These are phyloP conservation scores for Schizosaccharomyces versatilis DNA, from an alignment of 1,139 yeast species.

Conservation along the genomic window DNA sequence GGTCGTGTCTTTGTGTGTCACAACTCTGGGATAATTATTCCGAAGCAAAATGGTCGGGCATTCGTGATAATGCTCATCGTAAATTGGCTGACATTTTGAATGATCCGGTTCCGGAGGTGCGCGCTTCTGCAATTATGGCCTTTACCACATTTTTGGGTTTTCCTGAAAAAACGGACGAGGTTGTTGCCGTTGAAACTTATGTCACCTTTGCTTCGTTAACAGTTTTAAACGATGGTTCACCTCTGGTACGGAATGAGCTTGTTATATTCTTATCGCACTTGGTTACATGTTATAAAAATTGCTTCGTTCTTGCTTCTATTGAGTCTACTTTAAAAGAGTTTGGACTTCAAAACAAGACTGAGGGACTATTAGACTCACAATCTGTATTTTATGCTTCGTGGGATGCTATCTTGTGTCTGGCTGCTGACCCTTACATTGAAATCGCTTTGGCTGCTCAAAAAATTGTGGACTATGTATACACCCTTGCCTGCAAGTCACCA, in stretches of 20 bases:
- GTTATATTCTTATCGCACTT: slow-evolving; percentile 56
- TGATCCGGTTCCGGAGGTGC: slow-evolving; percentile 88
- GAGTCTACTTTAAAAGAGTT: slow-evolving; percentile 69
- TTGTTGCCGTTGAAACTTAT: slow-evolving; percentile 20
- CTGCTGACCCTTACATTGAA: slow-evolving; percentile 79
- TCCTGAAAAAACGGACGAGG: slow-evolving; percentile 22
- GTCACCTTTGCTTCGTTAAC: slow-evolving; percentile 27
- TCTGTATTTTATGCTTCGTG: slow-evolving; percentile 72
- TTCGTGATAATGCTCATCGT: slow-evolving; percentile 41
- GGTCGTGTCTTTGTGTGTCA: slow-evolving; percentile 66
- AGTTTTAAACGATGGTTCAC: slow-evolving; percentile 62
- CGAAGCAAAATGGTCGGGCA: slow-evolving; percentile 54
- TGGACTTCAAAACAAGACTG: not conserved
- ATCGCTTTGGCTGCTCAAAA: slow-evolving; percentile 53
- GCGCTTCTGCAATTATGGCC: slow-evolving; percentile 64
- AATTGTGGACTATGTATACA: slow-evolving; percentile 52
- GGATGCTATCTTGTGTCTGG: slow-evolving; percentile 58
- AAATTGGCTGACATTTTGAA: slow-evolving; percentile 36
- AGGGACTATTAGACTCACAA: slow-evolving; percentile 32
- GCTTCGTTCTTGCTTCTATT: slow-evolving; percentile 72
- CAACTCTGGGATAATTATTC: slow-evolving; percentile 55
- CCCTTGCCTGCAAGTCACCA: slow-evolving; percentile 12
- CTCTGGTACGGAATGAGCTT: slow-evolving; percentile 69
- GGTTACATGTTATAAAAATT: slow-evolving; percentile 44
- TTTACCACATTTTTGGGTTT: slow-evolving; percentile 38